Conservation (phyloP, 345 rosid species). For the Orychophragmus violaceus region DNA sequence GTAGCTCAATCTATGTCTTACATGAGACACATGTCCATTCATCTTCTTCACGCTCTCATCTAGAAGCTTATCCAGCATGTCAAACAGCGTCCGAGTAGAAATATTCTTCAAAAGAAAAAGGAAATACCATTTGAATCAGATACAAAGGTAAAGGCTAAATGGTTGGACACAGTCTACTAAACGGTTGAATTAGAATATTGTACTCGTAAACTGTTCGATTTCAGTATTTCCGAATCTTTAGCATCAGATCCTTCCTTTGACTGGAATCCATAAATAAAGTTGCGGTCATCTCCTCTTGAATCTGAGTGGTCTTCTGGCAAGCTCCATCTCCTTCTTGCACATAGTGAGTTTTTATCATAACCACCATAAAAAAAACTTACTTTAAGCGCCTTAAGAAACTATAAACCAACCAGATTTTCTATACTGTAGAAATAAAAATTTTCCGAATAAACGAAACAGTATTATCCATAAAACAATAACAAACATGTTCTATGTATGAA, state of each 20-base stretch:
- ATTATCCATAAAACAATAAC: constrained; percentile 10
- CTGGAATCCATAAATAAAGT: constrained; percentile 37
- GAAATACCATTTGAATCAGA: constrained; percentile 19
- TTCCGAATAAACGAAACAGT: not conserved
- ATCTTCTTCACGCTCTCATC: constrained; percentile 65
- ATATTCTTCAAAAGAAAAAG: constrained; percentile 48
- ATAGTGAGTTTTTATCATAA: constrained; percentile 31
- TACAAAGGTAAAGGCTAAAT: constrained; percentile 6
- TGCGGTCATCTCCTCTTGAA: constrained; percentile 30
- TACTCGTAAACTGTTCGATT: constrained; percentile 67
- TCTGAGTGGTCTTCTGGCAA: constrained; percentile 27
- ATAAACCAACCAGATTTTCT: not conserved
- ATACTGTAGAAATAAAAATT: not conserved
- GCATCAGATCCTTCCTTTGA: constrained; percentile 43
- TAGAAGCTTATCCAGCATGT: constrained; percentile 51
- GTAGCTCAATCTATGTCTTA: constrained; percentile 36
- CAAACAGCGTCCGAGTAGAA: constrained; percentile 61
- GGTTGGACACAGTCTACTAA: not conserved
- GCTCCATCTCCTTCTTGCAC: constrained; percentile 52
- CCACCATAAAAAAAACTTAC: constrained; percentile 37
- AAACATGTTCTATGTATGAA: constrained; percentile 75
- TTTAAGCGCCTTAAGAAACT: constrained; percentile 60
- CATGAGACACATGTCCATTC: constrained; percentile 63
- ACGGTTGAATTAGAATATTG: constrained; percentile 22
- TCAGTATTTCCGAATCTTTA: constrained; percentile 50